A percentile compares a stretch with the other conserved stretches of the same genome.
phyloP scores from a whole-genome alignment of 345 rosid genomes.

The Citrus reticulata region DNA sequence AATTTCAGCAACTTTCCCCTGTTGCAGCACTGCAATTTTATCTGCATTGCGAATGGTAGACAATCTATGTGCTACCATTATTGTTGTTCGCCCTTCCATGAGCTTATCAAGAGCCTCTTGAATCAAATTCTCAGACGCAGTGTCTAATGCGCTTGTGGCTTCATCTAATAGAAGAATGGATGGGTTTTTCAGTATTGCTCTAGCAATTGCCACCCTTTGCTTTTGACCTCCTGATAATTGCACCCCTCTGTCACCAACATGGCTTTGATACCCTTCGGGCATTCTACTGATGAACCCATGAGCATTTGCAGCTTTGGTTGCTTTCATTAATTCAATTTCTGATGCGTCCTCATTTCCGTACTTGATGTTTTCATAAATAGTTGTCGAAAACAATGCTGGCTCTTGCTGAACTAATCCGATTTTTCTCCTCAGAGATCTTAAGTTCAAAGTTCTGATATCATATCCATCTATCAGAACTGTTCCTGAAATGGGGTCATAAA shows the following conservation, averaged over 20 bases:
- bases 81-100: constrained; percentile 69
- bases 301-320: constrained; percentile 77
- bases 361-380: constrained; percentile 68
- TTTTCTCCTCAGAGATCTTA: constrained; percentile 56
- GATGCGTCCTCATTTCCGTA: constrained; percentile 67
- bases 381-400: constrained; percentile 71
- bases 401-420: constrained; percentile 82
- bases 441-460: constrained; percentile 49
- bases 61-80: constrained; percentile 76
- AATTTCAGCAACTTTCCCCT: constrained; percentile 64
- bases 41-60: constrained; percentile 62
- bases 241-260: constrained; percentile 74
- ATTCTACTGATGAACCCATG: constrained; percentile 71
- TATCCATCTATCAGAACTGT: constrained; percentile 55
- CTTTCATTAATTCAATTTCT: constrained; percentile 64
- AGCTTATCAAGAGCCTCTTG: constrained; percentile 77
- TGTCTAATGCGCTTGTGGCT: constrained; percentile 82
- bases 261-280: constrained; percentile 70
- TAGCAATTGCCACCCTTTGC: constrained; percentile 80
- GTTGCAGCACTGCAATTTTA: constrained; percentile 54
- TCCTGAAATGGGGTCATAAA: constrained; percentile 65
- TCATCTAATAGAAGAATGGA: constrained; percentile 77
- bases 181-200: constrained; percentile 75
- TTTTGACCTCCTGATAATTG: constrained; percentile 90
- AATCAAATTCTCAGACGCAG: constrained; percentile 63